Percentiles rank a stretch among this genome's conserved stretches.
Conservation (phyloP, 1,284 basidiomycete species). For the Sanguinoderma infundibulare region DNA sequence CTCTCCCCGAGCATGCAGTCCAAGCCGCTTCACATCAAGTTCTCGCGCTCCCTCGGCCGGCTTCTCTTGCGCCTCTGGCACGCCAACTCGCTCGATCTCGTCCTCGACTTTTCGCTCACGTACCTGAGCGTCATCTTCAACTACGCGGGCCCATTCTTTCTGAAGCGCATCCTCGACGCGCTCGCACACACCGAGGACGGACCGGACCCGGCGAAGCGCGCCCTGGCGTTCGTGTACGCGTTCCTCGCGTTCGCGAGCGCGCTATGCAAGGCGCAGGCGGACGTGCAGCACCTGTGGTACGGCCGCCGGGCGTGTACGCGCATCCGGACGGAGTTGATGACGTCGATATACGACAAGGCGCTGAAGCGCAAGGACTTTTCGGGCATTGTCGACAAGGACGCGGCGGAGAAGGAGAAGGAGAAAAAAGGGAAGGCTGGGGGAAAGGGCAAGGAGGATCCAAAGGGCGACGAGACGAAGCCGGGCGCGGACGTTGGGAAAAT, state of each 20-base stretch:
- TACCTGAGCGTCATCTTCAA: slow-evolving; percentile 68
- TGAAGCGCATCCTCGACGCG: slow-evolving; percentile 61
- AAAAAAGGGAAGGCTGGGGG: slow-evolving; percentile 34
- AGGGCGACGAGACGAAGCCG: slow-evolving; percentile 62
- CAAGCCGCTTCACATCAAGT: slow-evolving; percentile 67
- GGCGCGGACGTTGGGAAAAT: slow-evolving; percentile 80
- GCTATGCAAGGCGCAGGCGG: slow-evolving; percentile 66
- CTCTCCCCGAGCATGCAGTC: slow-evolving; percentile 75
- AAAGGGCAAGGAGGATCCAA: slow-evolving; percentile 34
- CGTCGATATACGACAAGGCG: slow-evolving; percentile 89
- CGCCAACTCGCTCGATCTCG: slow-evolving; percentile 76
- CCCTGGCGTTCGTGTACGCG: slow-evolving; percentile 75
- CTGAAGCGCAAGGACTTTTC: slow-evolving; percentile 85
- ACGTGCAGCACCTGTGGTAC: slow-evolving; percentile 82
- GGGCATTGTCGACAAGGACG: slow-evolving; percentile 64
- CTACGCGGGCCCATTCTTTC: slow-evolving; percentile 71
- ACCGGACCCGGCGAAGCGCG: slow-evolving; percentile 47
- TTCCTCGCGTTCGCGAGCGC: slow-evolving; percentile 66
- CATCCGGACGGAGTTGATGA: slow-evolving; percentile 76
- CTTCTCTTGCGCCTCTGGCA: slow-evolving; percentile 67
- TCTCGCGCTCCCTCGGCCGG: slow-evolving; percentile 48
- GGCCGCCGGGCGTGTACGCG: slow-evolving; percentile 74
- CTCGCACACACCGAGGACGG: slow-evolving; percentile 28
- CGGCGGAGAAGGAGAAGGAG: slow-evolving; percentile 15
- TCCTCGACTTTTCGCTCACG: slow-evolving; percentile 71